Evolutionary conservation across 2,329 filamentous ascomycete genomes (phyloP).

Genomic region (Microdochium nivale): DNA sequence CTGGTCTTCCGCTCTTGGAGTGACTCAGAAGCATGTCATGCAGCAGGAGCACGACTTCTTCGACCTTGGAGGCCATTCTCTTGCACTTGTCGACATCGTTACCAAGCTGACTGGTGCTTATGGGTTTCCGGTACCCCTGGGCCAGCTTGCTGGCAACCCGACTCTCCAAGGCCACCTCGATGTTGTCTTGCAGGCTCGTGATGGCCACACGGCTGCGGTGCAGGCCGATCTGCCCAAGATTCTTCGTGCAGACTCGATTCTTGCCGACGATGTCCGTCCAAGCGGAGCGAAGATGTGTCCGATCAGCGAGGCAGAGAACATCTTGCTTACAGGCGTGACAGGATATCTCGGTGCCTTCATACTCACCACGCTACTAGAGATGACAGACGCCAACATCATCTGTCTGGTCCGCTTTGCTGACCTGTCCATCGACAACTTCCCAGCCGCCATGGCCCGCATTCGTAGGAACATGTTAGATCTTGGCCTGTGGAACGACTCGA

Average conservation of each 20-base stretch:
- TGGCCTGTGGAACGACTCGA: conserved; percentile 67
- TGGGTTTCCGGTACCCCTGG: conserved; percentile 64
- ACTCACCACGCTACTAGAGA: conserved; percentile 58
- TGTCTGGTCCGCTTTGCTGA: conserved; percentile 68
- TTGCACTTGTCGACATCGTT: conserved; percentile 71
- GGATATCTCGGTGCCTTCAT: conserved; percentile 71
- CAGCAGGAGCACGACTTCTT: conserved; percentile 66
- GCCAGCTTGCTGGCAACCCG: conserved; percentile 60
- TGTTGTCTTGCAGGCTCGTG: conserved; percentile 60
- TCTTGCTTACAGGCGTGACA: conserved; percentile 67
- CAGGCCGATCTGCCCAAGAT: conserved; percentile 68
- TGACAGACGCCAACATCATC: conserved; percentile 59
- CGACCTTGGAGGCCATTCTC: conserved; percentile 70
- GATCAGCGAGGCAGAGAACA: conserved; percentile 56
- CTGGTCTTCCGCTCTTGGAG: conserved; percentile 63
- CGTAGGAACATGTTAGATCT: conserved; percentile 71
- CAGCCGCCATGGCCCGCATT: conserved; percentile 62
- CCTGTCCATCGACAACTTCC: conserved; percentile 52
- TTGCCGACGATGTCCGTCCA: conserved; percentile 62
- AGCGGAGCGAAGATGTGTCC: conserved; percentile 42
- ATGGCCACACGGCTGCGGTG: conserved; percentile 65
- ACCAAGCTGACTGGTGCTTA: conserved; percentile 60
- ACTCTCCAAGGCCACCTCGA: conserved; percentile 66
- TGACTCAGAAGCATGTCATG: conserved; percentile 54
- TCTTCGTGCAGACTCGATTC: conserved; percentile 54